Evolutionary conservation across 176 grass and related monocot species (phyloP).

Genomic region (Aegilops tauschii): DNA sequence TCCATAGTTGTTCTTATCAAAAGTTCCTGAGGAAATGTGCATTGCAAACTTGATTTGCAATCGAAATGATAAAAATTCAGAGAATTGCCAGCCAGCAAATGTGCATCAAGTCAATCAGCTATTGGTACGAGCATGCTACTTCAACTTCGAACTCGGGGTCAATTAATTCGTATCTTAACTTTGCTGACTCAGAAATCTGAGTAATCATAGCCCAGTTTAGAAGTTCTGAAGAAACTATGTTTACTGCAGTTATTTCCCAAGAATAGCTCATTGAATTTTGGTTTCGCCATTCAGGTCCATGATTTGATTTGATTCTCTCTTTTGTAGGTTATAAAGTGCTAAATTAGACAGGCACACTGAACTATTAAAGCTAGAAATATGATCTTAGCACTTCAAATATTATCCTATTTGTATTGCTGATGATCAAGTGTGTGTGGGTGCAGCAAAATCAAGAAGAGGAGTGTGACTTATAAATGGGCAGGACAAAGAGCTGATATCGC

Average conservation of each 20-base stretch:
- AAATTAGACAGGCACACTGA: neutral
- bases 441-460: too few relatives aligned
- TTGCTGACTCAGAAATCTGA: neutral
- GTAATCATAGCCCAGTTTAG: neutral
- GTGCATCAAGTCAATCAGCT: neutral
- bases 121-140: neutral
- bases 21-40: constrained; percentile 34
- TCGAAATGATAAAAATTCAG: neutral
- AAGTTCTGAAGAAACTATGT: neutral
- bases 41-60: neutral
- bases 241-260: neutral
- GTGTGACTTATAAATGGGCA: too few relatives aligned
- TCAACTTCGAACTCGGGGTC: too few relatives aligned
- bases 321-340: neutral
- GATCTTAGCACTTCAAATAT: too few relatives aligned
- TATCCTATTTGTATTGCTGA: too few relatives aligned
- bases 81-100: neutral
- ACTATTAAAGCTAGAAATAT: too few relatives aligned
- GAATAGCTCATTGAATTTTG: neutral
- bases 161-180: neutral
- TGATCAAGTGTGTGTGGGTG: too few relatives aligned
- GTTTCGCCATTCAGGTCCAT: neutral
- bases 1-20: constrained; percentile 59
- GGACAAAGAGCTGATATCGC: too few relatives aligned
- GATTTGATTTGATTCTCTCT: neutral